These are phyloP conservation scores for Takakia lepidozioides DNA, from an alignment of 225 moss, liverwort and hornwort genomes.

Conservation along the genomic window DNA sequence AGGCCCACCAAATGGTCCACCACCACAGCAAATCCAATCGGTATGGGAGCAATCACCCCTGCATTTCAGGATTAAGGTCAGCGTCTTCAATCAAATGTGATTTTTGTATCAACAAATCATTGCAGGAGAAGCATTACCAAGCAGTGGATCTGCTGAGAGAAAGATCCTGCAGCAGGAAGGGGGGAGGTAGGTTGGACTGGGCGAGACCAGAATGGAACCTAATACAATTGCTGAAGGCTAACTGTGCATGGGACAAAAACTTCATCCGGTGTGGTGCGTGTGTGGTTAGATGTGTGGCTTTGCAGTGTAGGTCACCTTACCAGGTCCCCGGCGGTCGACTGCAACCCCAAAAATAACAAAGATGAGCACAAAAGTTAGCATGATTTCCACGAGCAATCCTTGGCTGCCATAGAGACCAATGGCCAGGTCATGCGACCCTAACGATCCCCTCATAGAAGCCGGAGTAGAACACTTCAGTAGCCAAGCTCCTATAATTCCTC, in stretches of 20 bases:
- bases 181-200: too few species aligned
- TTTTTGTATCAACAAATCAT: too few species aligned
- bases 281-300: too few species aligned
- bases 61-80: too few species aligned
- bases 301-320: constrained; percentile 14
- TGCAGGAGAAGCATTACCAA: neutral
- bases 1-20: constrained; percentile 94
- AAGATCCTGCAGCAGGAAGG: too few species aligned
- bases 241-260: too few species aligned
- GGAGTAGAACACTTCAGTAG: constrained; percentile 74
- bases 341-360: constrained; percentile 98
- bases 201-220: too few species aligned
- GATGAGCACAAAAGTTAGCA: constrained; percentile 86
- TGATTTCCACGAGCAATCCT: constrained; percentile 84
- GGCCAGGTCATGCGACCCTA: constrained; percentile 88
- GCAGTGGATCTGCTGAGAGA: too few species aligned
- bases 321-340: constrained; percentile 95
- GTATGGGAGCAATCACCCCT: constrained; percentile 97
- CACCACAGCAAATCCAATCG: constrained; percentile 88
- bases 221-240: too few species aligned
- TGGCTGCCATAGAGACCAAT: constrained; percentile 54
- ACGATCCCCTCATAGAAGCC: constrained; percentile 42
- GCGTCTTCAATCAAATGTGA: too few species aligned
- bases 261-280: too few species aligned
- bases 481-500: constrained; percentile 75